Conservation (phyloP, 2,329 filamentous ascomycete genomes). For the Scorias spongiosa region DNA sequence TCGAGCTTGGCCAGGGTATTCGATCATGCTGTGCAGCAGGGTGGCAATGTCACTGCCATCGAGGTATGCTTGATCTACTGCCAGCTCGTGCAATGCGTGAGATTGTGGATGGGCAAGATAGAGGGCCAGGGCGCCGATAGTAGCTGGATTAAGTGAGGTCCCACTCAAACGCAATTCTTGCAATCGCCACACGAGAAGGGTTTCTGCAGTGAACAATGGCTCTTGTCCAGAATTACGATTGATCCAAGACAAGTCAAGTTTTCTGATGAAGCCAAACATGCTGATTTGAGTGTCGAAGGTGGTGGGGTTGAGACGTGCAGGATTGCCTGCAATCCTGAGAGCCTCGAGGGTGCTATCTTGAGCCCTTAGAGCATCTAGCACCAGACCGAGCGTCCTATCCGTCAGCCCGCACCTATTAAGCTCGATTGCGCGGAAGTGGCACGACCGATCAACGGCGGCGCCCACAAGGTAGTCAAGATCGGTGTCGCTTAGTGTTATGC, state of each 20-base stretch:
- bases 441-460: slow-evolving; percentile 49
- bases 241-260: slow-evolving; percentile 50
- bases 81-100: slow-evolving; percentile 43
- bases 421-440: slow-evolving; percentile 52
- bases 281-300: slow-evolving; percentile 52
- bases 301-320: slow-evolving; percentile 47
- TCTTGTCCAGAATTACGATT: slow-evolving; percentile 47
- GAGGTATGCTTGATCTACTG: slow-evolving; percentile 51
- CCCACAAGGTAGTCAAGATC: slow-evolving; percentile 54
- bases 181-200: slow-evolving; percentile 50
- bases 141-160: slow-evolving; percentile 45
- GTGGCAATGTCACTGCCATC: slow-evolving; percentile 50
- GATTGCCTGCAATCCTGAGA: slow-evolving; percentile 51
- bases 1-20: slow-evolving; percentile 28
- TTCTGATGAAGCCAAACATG: slow-evolving; percentile 50
- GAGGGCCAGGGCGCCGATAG: slow-evolving; percentile 46
- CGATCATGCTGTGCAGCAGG: slow-evolving; percentile 46
- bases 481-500: slow-evolving; percentile 53
- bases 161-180: slow-evolving; percentile 52
- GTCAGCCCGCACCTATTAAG: slow-evolving; percentile 47
- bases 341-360: slow-evolving; percentile 54
- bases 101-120: slow-evolving; percentile 43
- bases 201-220: slow-evolving; percentile 50
- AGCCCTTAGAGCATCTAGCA: slow-evolving; percentile 47
- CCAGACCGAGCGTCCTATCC: slow-evolving; percentile 43